Percentiles rank a stretch among this genome's conserved stretches.
Evolutionary conservation across 2,329 filamentous ascomycete species (phyloP).

Genomic region (Neodidymelliopsis sp.): DNA sequence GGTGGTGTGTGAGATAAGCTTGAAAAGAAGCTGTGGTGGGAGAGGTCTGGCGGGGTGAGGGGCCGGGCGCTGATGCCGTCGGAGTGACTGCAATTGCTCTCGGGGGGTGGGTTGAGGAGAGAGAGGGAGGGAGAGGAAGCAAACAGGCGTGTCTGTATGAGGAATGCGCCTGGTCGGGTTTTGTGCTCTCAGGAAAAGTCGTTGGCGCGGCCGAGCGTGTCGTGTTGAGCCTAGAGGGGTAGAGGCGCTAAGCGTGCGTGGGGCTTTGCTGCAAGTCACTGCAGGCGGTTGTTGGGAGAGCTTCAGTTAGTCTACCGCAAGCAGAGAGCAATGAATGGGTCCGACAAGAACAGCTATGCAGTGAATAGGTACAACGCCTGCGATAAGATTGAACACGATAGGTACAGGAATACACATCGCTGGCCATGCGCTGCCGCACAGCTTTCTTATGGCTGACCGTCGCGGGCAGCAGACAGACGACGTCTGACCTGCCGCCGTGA

Average conservation of each 20-base stretch:
- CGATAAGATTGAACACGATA: conserved; percentile 7
- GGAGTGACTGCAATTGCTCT: conserved; percentile 22
- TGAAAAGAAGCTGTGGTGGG: conserved; percentile 18
- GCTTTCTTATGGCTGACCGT: background rate
- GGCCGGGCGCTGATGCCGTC: conserved; percentile 25
- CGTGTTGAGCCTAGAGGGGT: conserved; percentile 37
- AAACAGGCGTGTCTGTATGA: conserved; percentile 16
- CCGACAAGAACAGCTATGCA: background rate
- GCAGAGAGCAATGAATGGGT: conserved; percentile 2
- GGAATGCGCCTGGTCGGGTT: conserved; percentile 30
- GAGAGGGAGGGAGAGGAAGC: conserved; percentile 8
- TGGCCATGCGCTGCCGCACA: conserved; percentile 7
- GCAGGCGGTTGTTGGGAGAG: conserved; percentile 16
- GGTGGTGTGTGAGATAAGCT: conserved; percentile 9
- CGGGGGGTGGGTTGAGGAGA: conserved; percentile 8
- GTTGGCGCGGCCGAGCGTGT: conserved; percentile 29
- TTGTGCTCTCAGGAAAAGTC: conserved; percentile 30
- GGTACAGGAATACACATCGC: no score
- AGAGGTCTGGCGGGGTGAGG: conserved; percentile 24
- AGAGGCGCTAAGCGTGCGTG: conserved; percentile 34
- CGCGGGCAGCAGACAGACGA: conserved; percentile 3
- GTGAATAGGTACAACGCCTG: conserved; percentile 8
- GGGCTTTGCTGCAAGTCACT: conserved; percentile 22
- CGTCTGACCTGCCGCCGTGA: conserved; percentile 21
- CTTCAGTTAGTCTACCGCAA: conserved; percentile 7